phyloP scores from a whole-genome alignment of 495 filamentous ascomycete genomes.

The Aspergillus homomorphus region DNA sequence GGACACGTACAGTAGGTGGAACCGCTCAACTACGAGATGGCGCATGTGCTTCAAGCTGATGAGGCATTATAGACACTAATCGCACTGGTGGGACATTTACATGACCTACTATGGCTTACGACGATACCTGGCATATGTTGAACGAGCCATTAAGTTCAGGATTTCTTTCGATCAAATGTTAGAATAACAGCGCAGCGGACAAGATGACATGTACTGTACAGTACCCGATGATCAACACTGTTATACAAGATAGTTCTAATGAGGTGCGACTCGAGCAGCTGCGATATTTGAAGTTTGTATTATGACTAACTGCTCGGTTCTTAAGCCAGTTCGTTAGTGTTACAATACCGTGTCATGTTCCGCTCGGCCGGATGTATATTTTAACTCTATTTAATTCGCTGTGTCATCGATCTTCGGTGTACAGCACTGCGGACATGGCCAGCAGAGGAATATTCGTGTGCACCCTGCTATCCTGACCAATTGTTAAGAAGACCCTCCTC shows the following conservation, averaged over 20 bases:
- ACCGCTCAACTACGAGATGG: slow-evolving; percentile 36
- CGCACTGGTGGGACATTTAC: neutral
- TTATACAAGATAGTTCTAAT: slow-evolving; percentile 2
- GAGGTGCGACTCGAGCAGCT: neutral
- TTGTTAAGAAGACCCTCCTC: slow-evolving; percentile 13
- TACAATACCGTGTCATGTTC: no score
- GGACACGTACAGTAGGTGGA: slow-evolving; percentile 59
- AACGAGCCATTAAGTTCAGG: slow-evolving; percentile 2
- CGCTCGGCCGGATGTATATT: no score
- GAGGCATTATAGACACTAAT: neutral
- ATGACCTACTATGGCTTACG: neutral
- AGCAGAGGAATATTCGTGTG: slow-evolving; percentile 13
- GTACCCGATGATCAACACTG: neutral
- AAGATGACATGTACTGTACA: neutral
- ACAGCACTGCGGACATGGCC: slow-evolving; percentile 13
- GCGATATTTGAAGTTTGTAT: slow-evolving; percentile 2
- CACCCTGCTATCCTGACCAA: slow-evolving; percentile 9
- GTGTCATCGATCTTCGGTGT: neutral
- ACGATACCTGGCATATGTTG: neutral
- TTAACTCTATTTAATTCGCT: neutral
- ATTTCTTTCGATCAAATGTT: neutral
- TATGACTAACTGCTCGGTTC: neutral
- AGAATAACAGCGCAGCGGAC: neutral
- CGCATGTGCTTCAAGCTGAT: slow-evolving; percentile 2
- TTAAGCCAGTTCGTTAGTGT: neutral